These are phyloP conservation scores for Ceratobasidium sp. DNA, from an alignment of 1,284 basidiomycete species.

Conservation along the genomic window DNA sequence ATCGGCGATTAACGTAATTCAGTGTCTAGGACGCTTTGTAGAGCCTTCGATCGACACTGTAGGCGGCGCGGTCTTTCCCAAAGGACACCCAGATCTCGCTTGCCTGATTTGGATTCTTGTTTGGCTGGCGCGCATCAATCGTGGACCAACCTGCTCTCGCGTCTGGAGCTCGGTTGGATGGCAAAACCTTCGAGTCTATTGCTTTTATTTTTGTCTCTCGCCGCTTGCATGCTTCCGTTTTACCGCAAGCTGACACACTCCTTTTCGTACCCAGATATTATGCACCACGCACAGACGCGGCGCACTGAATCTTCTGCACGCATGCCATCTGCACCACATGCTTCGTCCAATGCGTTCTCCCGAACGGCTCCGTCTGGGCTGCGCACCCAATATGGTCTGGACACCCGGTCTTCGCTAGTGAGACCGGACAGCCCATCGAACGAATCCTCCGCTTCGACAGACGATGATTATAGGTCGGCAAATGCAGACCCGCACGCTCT, in stretches of 20 bases:
- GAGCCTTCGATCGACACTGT: no score
- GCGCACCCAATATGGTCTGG: not conserved
- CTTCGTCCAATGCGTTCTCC: not conserved
- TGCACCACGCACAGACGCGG: not conserved
- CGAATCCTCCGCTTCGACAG: slow-evolving; percentile 38
- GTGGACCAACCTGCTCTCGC: no score
- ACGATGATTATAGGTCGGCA: slow-evolving; percentile 28
- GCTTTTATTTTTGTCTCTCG: slow-evolving; percentile 18
- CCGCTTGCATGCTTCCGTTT: slow-evolving; percentile 32
- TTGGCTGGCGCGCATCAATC: no score
- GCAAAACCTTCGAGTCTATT: slow-evolving; percentile 1
- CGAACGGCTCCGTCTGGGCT: not conserved
- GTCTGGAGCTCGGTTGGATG: slow-evolving; percentile 5
- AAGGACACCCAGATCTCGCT: slow-evolving; percentile 8
- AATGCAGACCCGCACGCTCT: slow-evolving; percentile 26
- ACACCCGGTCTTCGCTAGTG: slow-evolving; percentile 15
- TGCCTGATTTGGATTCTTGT: not conserved
- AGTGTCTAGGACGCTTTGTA: not conserved
- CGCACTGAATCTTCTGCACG: slow-evolving; percentile 5
- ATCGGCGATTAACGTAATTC: slow-evolving; percentile 1
- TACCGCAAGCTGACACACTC: slow-evolving; percentile 21
- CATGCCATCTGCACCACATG: slow-evolving; percentile 15
- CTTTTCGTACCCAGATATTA: not conserved
- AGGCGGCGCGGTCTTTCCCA: not conserved
- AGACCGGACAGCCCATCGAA: slow-evolving; percentile 38